These are phyloP conservation scores for Lizonia empirigonia DNA, from an alignment of 2,329 filamentous ascomycete species.

Conservation along the genomic window DNA sequence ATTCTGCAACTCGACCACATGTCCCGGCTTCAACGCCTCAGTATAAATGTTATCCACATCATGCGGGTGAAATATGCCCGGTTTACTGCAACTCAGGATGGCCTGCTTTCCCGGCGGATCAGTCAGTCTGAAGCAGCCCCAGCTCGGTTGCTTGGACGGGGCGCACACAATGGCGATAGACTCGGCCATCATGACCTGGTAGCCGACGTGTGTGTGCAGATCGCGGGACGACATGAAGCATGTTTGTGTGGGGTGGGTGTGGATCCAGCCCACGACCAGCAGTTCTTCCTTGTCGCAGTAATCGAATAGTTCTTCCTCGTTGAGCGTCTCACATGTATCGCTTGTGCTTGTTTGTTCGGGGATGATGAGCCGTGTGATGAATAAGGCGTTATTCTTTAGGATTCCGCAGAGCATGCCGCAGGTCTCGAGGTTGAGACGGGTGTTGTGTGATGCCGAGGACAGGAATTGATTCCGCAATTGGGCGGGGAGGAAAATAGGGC, in stretches of 20 bases:
- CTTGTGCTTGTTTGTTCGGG: slow-evolving; percentile 88
- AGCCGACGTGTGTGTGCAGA: slow-evolving; percentile 89
- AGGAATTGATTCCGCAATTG: slow-evolving; percentile 77
- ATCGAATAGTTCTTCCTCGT: slow-evolving; percentile 83
- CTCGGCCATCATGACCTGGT: slow-evolving; percentile 95
- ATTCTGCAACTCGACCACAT: slow-evolving; percentile 63
- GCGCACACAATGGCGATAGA: slow-evolving; percentile 97
- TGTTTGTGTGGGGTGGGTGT: slow-evolving; percentile 94
- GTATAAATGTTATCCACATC: slow-evolving; percentile 75
- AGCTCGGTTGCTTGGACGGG: slow-evolving; percentile 78
- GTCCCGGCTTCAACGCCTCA: slow-evolving; percentile 65
- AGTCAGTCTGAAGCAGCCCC: slow-evolving; percentile 90
- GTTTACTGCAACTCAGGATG: slow-evolving; percentile 78
- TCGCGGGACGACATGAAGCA: slow-evolving; percentile 98
- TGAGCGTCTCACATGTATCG: slow-evolving; percentile 93
- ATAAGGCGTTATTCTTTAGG: slow-evolving; percentile 88
- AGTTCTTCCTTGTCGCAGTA: slow-evolving; percentile 86
- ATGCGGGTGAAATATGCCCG: slow-evolving; percentile 84
- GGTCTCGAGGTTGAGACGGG: slow-evolving; percentile 81
- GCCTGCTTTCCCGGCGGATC: slow-evolving; percentile 88
- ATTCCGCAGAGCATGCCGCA: slow-evolving; percentile 94
- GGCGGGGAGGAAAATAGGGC: slow-evolving; percentile 84
- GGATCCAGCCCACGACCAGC: slow-evolving; percentile 93
- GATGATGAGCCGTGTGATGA: slow-evolving; percentile 85
- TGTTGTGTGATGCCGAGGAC: slow-evolving; percentile 75